Conservation (phyloP, 768 basidiomycete species). For the Butyriboletus loyo region DNA sequence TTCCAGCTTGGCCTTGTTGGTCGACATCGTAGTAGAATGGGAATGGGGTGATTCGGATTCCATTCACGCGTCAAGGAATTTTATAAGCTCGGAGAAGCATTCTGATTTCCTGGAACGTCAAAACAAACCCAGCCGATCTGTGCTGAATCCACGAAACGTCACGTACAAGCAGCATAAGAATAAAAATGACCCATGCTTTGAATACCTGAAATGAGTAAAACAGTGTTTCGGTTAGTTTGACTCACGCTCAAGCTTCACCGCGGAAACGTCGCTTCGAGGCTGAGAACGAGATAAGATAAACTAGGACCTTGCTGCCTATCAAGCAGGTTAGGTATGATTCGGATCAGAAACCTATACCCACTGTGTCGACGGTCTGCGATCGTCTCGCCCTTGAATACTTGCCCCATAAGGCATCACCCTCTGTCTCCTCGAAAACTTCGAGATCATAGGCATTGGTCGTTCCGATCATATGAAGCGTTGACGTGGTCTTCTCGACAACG, state of each 20-base stretch:
- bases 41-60: no score
- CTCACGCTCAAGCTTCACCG: conserved; percentile 6
- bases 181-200: neutral
- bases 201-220: neutral
- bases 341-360: neutral
- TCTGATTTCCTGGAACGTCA: neutral
- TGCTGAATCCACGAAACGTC: neutral
- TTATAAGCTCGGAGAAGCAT: neutral
- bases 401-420: neutral
- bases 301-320: neutral
- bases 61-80: neutral
- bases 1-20: conserved; percentile 23
- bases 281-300: conserved; percentile 13
- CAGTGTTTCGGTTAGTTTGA: neutral
- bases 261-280: neutral
- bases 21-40: conserved; percentile 11
- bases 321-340: neutral
- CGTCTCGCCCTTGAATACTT: no score
- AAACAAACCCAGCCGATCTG: neutral
- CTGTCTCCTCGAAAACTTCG: no score
- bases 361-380: neutral
- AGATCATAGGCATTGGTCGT: no score
- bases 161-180: neutral
- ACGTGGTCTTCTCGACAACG: neutral
- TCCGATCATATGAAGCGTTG: neutral